Conservation (phyloP, 163 green algal genomes). For the Scenedesmus sp. region DNA sequence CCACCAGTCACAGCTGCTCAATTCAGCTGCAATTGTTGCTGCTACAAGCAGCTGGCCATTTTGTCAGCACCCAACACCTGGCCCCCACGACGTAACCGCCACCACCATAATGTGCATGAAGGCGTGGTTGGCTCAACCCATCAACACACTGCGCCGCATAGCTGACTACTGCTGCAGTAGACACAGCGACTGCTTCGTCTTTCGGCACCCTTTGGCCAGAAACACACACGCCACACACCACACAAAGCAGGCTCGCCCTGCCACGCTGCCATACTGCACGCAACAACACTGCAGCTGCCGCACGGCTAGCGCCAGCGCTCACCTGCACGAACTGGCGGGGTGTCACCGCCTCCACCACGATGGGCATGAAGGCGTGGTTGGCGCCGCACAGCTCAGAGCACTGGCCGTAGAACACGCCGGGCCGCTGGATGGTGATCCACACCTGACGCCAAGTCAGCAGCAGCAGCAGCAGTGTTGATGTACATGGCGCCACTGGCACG, state of each 20-base stretch:
- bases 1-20: background rate
- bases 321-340: slow-evolving; percentile 50
- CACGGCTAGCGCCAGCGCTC: background rate
- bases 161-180: too few relatives aligned
- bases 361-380: slow-evolving; percentile 83
- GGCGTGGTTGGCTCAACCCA: too few relatives aligned
- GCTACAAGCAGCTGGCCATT: too few relatives aligned
- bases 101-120: too few relatives aligned
- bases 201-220: too few relatives aligned
- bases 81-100: too few relatives aligned
- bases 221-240: too few relatives aligned
- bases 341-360: slow-evolving; percentile 79
- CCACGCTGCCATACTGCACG: too few relatives aligned
- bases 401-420: slow-evolving; percentile 82
- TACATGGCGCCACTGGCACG: too few relatives aligned
- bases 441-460: slow-evolving; percentile 33
- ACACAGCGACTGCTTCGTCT: too few relatives aligned
- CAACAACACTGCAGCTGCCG: background rate
- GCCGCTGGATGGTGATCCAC: slow-evolving; percentile 78
- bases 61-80: background rate
- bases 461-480: slow-evolving; percentile 2
- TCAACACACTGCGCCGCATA: too few relatives aligned
- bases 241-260: too few relatives aligned
- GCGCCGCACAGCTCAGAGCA: slow-evolving; percentile 82
- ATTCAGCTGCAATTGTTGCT: background rate